Base-by-base conservation (phyloP, 1,139 yeast genomes). In the Geotrichum europaeum region DNA sequence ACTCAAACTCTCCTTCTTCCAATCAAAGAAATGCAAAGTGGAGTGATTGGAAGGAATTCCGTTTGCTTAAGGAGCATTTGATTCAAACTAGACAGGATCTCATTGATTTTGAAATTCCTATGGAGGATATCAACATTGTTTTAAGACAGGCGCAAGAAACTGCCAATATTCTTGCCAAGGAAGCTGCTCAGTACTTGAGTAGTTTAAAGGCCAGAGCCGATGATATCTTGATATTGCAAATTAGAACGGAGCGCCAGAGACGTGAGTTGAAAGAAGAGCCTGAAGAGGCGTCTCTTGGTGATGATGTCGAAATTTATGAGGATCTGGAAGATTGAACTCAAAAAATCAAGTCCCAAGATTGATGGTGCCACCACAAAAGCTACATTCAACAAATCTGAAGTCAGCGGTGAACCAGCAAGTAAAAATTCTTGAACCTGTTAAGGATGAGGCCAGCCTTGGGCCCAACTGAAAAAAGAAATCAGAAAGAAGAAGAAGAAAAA, bases 171-270 rank as follows among this genome's bases (percentile, higher is more conserved):
- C 72, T 90, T 61, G 75, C 83, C 43, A 81, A 84, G 63, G 97
- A 91, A 70, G 83, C 87, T 61, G 87, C 85, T 36, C 86, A 86
- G 64, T 87, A 84, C 70, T 76, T 89, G 66, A 84, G 85, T 62
- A 81, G 89, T 58, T 78, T 87, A 62, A 81, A 97, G 69, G 92
- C 96, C 15, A 83, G 85, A 71, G 96, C 96, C 22, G 92, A 91
- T 69, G 75, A 88, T 53, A 86, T 87, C 20, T 87, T 88, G 72
- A 97, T 90, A 74, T 76, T 78, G 63, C 82, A 95, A 20, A 58
- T 57, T 15, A 49, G 65, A 13, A 58, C 53, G 52, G 63, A 63
- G 51, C 62, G 62, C 47, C 51, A 53, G 47, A 34, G 54, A 53
- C n/a, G 3, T 20, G 30, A 62, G 49, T 62, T 55, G 12, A 64